phyloP scores from a whole-genome alignment of 306 rosid species.

The Sindora glabra region DNA sequence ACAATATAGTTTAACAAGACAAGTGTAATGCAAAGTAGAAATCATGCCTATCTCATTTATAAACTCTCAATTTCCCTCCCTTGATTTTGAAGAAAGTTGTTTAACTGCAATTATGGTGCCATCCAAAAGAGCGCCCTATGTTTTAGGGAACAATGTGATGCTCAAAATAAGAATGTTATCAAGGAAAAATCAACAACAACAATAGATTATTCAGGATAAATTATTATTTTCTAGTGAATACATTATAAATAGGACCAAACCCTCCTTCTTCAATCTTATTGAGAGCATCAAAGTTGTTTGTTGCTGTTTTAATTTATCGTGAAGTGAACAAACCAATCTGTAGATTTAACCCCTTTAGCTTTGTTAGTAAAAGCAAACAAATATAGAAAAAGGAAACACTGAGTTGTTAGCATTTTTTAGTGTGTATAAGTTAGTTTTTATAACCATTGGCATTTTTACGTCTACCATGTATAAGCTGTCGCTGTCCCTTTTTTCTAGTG shows the following conservation, averaged over 20 bases:
- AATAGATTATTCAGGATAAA: not conserved
- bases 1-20: slow-evolving; percentile 53
- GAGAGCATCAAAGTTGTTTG: slow-evolving; percentile 38
- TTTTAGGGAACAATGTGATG: not conserved
- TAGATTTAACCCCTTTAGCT: slow-evolving; percentile 31
- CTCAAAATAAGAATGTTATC: not conserved
- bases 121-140: slow-evolving; percentile 41
- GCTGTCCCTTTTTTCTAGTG: not conserved
- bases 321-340: slow-evolving; percentile 34
- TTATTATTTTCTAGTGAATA: not conserved
- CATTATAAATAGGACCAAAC: slow-evolving; percentile 64
- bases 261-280: slow-evolving; percentile 78
- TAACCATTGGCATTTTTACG: too few species aligned
- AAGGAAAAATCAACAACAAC: not conserved
- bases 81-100: slow-evolving; percentile 48
- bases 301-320: slow-evolving; percentile 48
- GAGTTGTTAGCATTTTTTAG: too few species aligned
- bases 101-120: slow-evolving; percentile 48
- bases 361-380: slow-evolving; percentile 23
- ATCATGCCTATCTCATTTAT: slow-evolving; percentile 59
- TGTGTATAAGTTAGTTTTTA: too few species aligned
- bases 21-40: slow-evolving; percentile 47
- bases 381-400: not conserved
- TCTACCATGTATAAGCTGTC: too few species aligned
- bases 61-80: slow-evolving; percentile 59